A percentile compares a stretch with the other conserved stretches of the same genome.
Evolutionary conservation across 805 yeast species (phyloP).

Genomic region (Kockiozyma suomiensis): DNA sequence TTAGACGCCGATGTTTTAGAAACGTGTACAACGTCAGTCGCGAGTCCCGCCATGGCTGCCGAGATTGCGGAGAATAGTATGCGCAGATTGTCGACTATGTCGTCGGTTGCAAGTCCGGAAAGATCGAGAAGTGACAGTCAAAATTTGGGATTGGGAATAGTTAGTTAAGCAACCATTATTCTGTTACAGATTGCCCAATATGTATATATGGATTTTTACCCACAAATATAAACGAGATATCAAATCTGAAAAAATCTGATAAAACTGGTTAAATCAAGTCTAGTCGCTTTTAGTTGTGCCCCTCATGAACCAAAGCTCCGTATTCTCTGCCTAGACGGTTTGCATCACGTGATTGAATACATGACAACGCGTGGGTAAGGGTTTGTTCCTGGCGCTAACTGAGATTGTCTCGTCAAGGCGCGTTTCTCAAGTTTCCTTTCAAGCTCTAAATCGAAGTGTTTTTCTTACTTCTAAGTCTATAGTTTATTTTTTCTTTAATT

Average conservation of each 20-base stretch:
- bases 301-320: background rate
- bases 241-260: no score
- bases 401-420: background rate
- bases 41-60: background rate
- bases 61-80: background rate
- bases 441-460: no score
- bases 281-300: no score
- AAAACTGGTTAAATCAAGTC: no score
- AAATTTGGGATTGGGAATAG: slow-evolving; percentile 7
- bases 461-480: background rate
- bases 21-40: slow-evolving; percentile 5
- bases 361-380: background rate
- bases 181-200: background rate
- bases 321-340: no score
- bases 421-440: background rate
- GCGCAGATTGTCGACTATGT: background rate
- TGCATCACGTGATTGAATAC: background rate
- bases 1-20: slow-evolving; percentile 20
- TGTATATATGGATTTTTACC: background rate
- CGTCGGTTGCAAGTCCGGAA: background rate
- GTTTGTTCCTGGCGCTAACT: background rate
- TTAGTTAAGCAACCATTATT: background rate
- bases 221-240: no score
- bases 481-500: no score
- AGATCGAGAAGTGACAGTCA: background rate